These are phyloP conservation scores for Helicostylum pulchrum DNA, from an alignment of 192 early-diverging fungal species.

Conservation along the genomic window DNA sequence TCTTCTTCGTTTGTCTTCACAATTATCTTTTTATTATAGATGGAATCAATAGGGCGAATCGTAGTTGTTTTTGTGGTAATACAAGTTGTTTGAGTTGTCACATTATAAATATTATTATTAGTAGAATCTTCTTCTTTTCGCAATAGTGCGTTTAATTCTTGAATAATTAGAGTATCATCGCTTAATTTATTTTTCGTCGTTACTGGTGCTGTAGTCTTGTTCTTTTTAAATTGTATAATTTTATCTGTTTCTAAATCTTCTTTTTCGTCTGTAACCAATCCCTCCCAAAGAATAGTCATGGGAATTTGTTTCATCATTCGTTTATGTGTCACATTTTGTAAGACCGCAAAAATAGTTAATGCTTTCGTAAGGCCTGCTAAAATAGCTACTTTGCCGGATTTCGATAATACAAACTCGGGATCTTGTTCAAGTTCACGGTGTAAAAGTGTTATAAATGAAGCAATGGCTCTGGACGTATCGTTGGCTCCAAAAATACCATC, in stretches of 20 bases:
- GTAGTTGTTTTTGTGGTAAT: conserved; percentile 30
- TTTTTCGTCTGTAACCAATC: conserved; percentile 53
- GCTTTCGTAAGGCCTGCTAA: conserved; percentile 77
- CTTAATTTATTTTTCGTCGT: too few species aligned
- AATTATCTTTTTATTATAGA: conserved; percentile 24
- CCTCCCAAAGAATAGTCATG: conserved; percentile 57
- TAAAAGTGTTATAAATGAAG: conserved; percentile 76
- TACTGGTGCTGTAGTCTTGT: too few species aligned
- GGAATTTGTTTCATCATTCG: conserved; percentile 44
- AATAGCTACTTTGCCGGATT: conserved; percentile 64
- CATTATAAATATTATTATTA: conserved; percentile 23
- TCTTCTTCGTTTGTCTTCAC: conserved; percentile 25
- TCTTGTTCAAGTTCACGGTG: conserved; percentile 71
- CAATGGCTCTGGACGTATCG: conserved; percentile 86
- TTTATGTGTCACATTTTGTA: conserved; percentile 78
- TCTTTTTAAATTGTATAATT: too few species aligned
- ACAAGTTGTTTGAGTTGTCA: conserved; percentile 26
- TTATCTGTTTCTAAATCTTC: conserved; percentile 11
- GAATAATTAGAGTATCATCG: too few species aligned
- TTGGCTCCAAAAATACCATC: conserved; percentile 95
- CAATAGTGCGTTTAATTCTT: too few species aligned
- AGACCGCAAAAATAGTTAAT: conserved; percentile 77
- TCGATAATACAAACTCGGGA: conserved; percentile 58
- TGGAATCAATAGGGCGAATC: conserved; percentile 29
- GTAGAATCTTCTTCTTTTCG: not conserved